These are phyloP conservation scores for Croton setiger DNA, from an alignment of 441 rosid species.

Conservation along the genomic window DNA sequence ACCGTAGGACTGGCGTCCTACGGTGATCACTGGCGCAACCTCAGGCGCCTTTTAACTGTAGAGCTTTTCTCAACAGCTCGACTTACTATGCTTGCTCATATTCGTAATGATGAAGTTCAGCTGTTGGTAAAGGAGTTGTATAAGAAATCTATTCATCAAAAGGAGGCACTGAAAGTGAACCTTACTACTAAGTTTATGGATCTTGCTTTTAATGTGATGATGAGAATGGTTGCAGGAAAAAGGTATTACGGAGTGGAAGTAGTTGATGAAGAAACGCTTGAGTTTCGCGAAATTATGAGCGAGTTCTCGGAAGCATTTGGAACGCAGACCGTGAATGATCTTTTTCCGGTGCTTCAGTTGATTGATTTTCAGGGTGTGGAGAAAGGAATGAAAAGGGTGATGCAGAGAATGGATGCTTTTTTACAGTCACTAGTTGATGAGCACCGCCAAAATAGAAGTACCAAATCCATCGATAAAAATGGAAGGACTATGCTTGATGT, in stretches of 20 bases:
- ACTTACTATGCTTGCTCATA: slow-evolving; percentile 5
- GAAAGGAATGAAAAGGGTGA: slow-evolving; percentile 24
- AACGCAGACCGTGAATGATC: slow-evolving; percentile 23
- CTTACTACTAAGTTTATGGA: slow-evolving; percentile 6
- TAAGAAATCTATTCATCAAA: background rate
- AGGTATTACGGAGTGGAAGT: slow-evolving; percentile 22
- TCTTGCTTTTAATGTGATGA: slow-evolving; percentile 18
- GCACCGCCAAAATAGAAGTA: slow-evolving; percentile 13
- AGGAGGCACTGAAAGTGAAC: slow-evolving; percentile 13
- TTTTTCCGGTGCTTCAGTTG: slow-evolving; percentile 25
- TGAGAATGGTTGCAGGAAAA: slow-evolving; percentile 31
- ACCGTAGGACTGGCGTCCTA: slow-evolving; percentile 15
- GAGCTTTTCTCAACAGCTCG: slow-evolving; percentile 26
- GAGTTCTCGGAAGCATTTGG: slow-evolving; percentile 19
- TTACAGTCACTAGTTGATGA: slow-evolving; percentile 25
- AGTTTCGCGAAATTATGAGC: slow-evolving; percentile 21
- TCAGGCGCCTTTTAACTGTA: slow-evolving; percentile 19
- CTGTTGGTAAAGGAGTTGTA: slow-evolving; percentile 14
- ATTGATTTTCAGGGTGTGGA: slow-evolving; percentile 29
- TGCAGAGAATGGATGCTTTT: slow-evolving; percentile 25
- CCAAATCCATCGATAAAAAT: background rate
- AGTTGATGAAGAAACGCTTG: slow-evolving; percentile 24
- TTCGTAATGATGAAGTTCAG: slow-evolving; percentile 20
- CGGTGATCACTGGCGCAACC: slow-evolving; percentile 31
- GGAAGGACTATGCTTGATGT: slow-evolving; percentile 21